A percentile compares a stretch with the other conserved stretches of the same genome.
These are phyloP conservation scores for Solioccasus polychromus DNA, from an alignment of 768 basidiomycete species.

Conservation along the genomic window DNA sequence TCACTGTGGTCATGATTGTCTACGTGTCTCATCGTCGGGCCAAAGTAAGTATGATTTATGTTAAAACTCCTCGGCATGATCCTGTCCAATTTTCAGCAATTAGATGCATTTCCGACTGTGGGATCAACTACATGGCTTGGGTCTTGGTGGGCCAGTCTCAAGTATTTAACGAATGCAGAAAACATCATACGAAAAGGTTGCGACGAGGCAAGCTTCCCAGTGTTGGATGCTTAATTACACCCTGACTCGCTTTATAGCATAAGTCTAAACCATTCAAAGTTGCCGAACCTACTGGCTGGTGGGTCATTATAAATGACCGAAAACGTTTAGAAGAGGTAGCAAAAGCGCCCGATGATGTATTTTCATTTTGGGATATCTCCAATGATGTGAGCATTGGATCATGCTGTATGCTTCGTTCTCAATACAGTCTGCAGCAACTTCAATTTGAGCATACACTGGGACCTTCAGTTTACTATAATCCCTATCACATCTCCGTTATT, in stretches of 20 bases:
- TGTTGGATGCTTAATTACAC: too few relatives aligned
- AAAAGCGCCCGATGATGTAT: slow-evolving; percentile 35
- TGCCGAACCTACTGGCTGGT: slow-evolving; percentile 33
- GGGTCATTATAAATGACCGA: slow-evolving; percentile 33
- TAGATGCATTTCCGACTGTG: slow-evolving; percentile 29
- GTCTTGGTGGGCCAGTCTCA: slow-evolving; percentile 25
- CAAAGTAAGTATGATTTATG: not conserved
- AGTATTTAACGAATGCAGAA: slow-evolving; percentile 10
- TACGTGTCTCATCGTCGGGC: too few relatives aligned
- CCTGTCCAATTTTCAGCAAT: slow-evolving; percentile 5
- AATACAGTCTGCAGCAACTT: too few relatives aligned
- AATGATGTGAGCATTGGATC: slow-evolving; percentile 37
- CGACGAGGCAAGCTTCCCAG: slow-evolving; percentile 17
- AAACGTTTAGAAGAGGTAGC: slow-evolving; percentile 38
- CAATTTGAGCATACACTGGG: slow-evolving; percentile 42
- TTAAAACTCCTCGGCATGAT: not conserved
- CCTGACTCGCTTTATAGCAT: slow-evolving; percentile 16
- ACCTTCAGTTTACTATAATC: slow-evolving; percentile 23
- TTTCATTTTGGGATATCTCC: slow-evolving; percentile 32
- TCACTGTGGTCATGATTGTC: too few relatives aligned
- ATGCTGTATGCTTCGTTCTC: too few relatives aligned
- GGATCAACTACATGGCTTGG: slow-evolving; percentile 25
- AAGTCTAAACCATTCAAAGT: slow-evolving; percentile 32
- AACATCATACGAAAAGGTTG: slow-evolving; percentile 33
- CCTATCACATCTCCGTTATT: slow-evolving; percentile 32